Percentiles rank a stretch among this genome's conserved stretches.
phyloP scores from a whole-genome alignment of 208 protist genomes.

The Wallacemonas collosoma region DNA sequence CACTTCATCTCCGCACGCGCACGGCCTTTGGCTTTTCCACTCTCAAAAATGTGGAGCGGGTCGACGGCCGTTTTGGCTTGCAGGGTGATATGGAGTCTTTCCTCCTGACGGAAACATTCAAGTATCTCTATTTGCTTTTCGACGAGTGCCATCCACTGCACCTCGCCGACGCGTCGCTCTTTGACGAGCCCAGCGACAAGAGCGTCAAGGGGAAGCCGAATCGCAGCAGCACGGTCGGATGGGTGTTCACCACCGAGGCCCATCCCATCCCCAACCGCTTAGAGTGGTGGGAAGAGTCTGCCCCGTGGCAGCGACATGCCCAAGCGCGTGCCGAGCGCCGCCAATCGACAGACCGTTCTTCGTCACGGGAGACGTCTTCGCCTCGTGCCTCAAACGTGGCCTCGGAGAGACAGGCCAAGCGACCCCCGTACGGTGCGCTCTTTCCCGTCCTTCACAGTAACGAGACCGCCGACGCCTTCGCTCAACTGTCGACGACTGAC shows the following conservation, averaged over 20 bases:
- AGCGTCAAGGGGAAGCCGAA: neutral
- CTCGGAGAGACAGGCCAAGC: neutral
- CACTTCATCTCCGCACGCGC: conserved; percentile 48
- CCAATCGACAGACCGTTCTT: too few species aligned
- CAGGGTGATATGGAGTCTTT: conserved; percentile 93
- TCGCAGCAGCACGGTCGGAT: conserved; percentile 27
- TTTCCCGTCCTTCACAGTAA: conserved; percentile 12
- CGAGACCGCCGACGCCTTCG: neutral
- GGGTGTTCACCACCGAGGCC: conserved; percentile 58
- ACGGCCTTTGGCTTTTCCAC: conserved; percentile 57
- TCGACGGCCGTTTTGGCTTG: conserved; percentile 28
- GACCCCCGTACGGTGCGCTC: conserved; percentile 5
- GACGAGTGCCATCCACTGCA: conserved; percentile 48
- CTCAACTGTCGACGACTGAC: neutral
- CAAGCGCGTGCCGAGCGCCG: neutral
- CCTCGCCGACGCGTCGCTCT: conserved; percentile 11
- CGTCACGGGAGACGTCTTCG: too few species aligned
- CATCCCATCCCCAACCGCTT: conserved; percentile 46
- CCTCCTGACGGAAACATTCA: conserved; percentile 95
- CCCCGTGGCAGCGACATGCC: conserved; percentile 4
- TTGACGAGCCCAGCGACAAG: too few species aligned
- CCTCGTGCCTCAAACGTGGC: neutral
- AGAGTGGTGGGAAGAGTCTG: conserved; percentile 37
- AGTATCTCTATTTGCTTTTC: conserved; percentile 97
- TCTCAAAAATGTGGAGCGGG: conserved; percentile 32